Evolutionary conservation across 352 stramenopile genomes (phyloP), one percentile per base, ranked within the genome.

Genomic region (Phytophthora sojae): DNA sequence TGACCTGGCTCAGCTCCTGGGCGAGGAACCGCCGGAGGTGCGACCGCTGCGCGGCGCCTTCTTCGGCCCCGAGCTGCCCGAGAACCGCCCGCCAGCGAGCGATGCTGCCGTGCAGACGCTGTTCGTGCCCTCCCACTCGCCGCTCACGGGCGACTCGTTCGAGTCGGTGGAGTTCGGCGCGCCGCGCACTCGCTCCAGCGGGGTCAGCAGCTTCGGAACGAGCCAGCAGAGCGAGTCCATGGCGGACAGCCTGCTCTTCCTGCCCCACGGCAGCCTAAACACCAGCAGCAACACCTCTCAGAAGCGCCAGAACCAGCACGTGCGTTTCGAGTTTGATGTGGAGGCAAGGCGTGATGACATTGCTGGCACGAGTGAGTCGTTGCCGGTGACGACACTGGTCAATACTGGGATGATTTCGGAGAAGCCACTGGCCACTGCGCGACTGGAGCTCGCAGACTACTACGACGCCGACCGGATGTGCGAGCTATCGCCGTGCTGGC

Each of bases 401-500:
- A 87, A 84, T 60, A 63, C 39, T 12, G 62, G 60, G 11, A 50
- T 86, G 23, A 53, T 76, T 14, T 45, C 57, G 15, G 59, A 65
- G 11, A 75, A 76, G 23, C 23, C 62, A 14, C 57, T 12, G 25
- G 19, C 51, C 12, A 55, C 25, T 45, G 44, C 56, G 19, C 57
- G 54, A 29, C n/a, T 68, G n/a, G 80, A 91, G 56, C 71, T 94
- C 3, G 50, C 67, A 1, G 89, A 95, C 68, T 96, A 96, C 57
- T 93, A 80, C 39, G 84, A 93, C 54, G 55, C 57, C 0, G 86
- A 94, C 56, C 76, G 81, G 4, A 83, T 91, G 69, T 90, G 83
- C 45, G 89, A 95, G 54, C 19, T 82, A 17, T 72, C 81, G 6
- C 85, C 87, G 11, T 94, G 86, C 58, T 95, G 87, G 84, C 56